Percentiles rank a stretch among this genome's conserved stretches.
phyloP scores from a whole-genome alignment of 306 rosid genomes.

The Casuarina equisetifolia region DNA sequence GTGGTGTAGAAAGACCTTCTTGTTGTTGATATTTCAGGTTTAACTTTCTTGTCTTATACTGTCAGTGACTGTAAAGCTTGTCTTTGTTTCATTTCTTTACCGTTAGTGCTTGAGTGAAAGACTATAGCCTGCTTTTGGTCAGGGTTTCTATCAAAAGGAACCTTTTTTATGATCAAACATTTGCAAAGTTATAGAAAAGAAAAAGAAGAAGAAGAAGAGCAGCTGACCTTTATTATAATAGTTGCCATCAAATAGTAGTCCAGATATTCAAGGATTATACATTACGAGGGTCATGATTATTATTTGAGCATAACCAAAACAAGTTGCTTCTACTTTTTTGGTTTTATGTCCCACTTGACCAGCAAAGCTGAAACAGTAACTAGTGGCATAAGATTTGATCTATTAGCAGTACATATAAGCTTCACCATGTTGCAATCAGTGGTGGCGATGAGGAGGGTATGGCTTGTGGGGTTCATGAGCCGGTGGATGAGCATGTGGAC shows the following conservation, averaged over 20 bases:
- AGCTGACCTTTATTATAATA: not conserved
- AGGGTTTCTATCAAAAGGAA: not conserved
- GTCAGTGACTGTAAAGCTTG: no score
- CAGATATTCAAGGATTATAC: not conserved
- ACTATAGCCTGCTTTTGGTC: not conserved
- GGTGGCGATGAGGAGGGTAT: constrained; percentile 4
- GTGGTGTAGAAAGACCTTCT: no score
- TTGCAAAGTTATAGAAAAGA: not conserved
- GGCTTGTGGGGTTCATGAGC: constrained; percentile 10
- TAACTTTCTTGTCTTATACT: no score
- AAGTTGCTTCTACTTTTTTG: not conserved
- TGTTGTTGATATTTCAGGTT: no score
- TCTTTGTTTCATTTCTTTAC: no score
- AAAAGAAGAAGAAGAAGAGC: not conserved
- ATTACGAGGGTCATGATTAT: not conserved
- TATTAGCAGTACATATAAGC: not conserved
- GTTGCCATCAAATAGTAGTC: not conserved
- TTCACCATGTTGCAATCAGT: not conserved
- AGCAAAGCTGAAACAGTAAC: not conserved
- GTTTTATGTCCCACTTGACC: not conserved
- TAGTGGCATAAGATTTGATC: not conserved
- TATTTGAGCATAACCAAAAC: not conserved
- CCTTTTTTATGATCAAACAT: not conserved
- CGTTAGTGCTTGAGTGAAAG: no score
- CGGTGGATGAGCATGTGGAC: not conserved